Percentiles rank a stretch among this genome's conserved stretches.
Conservation (phyloP, 2,329 filamentous ascomycete genomes). For the Hypoxylon sp. region DNA sequence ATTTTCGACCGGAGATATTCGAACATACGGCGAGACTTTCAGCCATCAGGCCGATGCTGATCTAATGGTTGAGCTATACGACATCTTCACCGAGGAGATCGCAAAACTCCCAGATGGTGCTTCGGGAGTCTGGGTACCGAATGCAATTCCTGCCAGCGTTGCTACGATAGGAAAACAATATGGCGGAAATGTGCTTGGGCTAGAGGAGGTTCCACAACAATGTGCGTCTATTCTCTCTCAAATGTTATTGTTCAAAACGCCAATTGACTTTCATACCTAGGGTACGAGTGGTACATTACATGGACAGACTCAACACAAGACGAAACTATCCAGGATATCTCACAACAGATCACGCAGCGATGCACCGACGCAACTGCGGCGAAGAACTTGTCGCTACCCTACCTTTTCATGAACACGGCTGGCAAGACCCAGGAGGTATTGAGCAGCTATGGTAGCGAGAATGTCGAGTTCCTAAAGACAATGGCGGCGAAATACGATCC, state of each 20-base stretch:
- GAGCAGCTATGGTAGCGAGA: conserved; percentile 30
- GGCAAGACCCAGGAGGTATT: conserved; percentile 32
- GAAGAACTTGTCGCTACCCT: conserved; percentile 26
- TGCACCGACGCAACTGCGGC: conserved; percentile 24
- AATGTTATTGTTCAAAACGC: not conserved
- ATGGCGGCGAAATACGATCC: conserved; percentile 37
- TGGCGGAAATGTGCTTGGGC: conserved; percentile 34
- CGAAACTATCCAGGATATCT: conserved; percentile 24
- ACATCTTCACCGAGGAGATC: conserved; percentile 33
- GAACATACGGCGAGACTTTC: conserved; percentile 37
- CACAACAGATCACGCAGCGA: conserved; percentile 24
- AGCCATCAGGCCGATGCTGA: conserved; percentile 28
- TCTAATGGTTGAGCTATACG: conserved; percentile 31
- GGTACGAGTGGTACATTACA: conserved; percentile 38
- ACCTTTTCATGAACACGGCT: conserved; percentile 36
- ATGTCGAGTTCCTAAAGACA: conserved; percentile 27
- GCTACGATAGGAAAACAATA: conserved; percentile 31
- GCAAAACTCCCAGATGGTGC: conserved; percentile 28
- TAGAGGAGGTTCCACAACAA: conserved; percentile 33
- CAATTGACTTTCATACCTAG: conserved; percentile 15
- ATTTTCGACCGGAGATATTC: conserved; percentile 25
- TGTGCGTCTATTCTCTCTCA: conserved; percentile 21
- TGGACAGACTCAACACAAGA: conserved; percentile 32
- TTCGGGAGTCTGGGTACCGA: conserved; percentile 35
- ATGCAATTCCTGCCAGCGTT: conserved; percentile 33